Percentiles rank a stretch among this genome's conserved stretches.
phyloP scores from a whole-genome alignment of 371 early-diverging fungal genomes.

The Haplosporangium sp. region DNA sequence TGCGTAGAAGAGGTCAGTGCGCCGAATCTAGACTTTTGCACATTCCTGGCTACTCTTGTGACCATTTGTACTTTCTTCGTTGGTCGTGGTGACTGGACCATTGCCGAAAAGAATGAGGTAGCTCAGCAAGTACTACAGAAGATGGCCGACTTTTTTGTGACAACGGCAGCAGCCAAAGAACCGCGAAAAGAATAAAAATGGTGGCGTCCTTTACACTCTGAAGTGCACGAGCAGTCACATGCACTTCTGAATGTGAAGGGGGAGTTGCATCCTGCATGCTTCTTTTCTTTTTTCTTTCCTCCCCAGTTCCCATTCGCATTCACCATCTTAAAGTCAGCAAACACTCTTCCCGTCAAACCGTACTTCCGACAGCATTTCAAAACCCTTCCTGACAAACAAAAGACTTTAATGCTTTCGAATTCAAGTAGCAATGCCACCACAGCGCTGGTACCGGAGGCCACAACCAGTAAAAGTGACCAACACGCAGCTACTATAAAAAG shows the following conservation, averaged over 20 bases:
- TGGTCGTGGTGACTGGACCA: slow-evolving; percentile 41
- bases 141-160: slow-evolving; percentile 15
- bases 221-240: too few relatives aligned
- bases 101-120: slow-evolving; percentile 25
- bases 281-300: neutral
- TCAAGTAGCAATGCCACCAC: slow-evolving; percentile 11
- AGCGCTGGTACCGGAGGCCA: slow-evolving; percentile 10
- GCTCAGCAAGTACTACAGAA: slow-evolving; percentile 13
- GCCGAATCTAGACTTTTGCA: too few relatives aligned
- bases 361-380: neutral
- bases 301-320: too few relatives aligned
- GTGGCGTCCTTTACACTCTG: too few relatives aligned
- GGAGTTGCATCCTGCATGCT: slow-evolving; percentile 3
- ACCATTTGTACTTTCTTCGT: neutral
- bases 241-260: slow-evolving; percentile 1
- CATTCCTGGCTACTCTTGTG: neutral
- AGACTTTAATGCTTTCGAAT: slow-evolving; percentile 24
- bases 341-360: too few relatives aligned
- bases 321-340: too few relatives aligned
- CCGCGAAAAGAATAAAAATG: neutral
- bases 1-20: neutral
- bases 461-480: neutral
- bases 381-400: neutral
- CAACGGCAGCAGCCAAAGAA: neutral
- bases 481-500: neutral